Evolutionary conservation across 176 grass and related monocot genomes (phyloP), one percentile per base, ranked within the genome.

Genomic region (Eleusine indica): DNA sequence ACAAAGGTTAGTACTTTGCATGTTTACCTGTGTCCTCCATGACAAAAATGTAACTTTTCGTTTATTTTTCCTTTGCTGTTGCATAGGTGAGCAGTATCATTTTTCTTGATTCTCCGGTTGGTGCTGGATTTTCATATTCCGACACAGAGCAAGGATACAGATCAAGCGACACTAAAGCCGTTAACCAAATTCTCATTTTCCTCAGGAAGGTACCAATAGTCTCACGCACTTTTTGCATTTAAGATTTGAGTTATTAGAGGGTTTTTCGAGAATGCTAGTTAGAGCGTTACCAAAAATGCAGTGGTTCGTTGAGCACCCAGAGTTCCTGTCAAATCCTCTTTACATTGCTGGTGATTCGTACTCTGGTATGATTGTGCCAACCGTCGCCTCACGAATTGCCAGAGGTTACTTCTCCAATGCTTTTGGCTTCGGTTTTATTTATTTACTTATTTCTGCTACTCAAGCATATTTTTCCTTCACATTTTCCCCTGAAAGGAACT

Each of bases 121-220:
- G 94, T 13, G 67, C 89, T 64, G 90, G 95, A 8, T 97, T 97
- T 77, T 97, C 90, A 6, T 97, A 92, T 68, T 89, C 90, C 18
- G 4, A 56, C 28, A 81, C 76, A 6, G 14, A 57, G 18, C 40
- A 89, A 40, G 78, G 88, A 9, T 89, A 71, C 38, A 10, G 38
- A 32, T 74, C 76, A 10, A 85, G 86, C 37, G 91, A 94, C 66
- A 80, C 61, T 47, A 75, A 86, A 77, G 81, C 80, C 14, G 79
- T 78, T 76, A 5, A 22, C 17, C 88, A 94, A 13, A 76, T 91
- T 46, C 7, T 67, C 58, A 84, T 67, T 17, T 94, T 98, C 73
- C 87, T 98, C 9, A 84, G 11, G 30, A 91, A 98, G 94, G 94
- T 97, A 37, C 37, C 41, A 6, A 57, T 49, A 7, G 71, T 64